phyloP scores from a whole-genome alignment of 202 grass and related monocot genomes.

The Dendrocalamus latiflorus region DNA sequence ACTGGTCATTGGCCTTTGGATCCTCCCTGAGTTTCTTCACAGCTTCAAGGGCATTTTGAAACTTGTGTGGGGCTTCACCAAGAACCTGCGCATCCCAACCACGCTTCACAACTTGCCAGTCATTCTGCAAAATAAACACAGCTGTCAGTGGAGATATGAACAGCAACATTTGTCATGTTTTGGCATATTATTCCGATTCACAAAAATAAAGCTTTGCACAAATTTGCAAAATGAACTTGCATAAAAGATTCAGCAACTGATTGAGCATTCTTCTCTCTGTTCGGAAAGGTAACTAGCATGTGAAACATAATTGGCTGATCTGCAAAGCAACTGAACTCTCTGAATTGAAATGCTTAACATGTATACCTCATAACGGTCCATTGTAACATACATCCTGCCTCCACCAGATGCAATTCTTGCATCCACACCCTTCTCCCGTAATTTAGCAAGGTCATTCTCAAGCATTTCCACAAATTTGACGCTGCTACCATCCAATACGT shows the following conservation, averaged over 20 bases:
- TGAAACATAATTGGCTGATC: neutral
- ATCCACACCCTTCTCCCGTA: slow-evolving; percentile 50
- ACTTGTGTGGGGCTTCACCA: slow-evolving; percentile 45
- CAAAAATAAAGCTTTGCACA: neutral
- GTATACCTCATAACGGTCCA: slow-evolving; percentile 59
- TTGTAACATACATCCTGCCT: slow-evolving; percentile 73
- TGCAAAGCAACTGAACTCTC: neutral
- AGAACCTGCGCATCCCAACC: slow-evolving; percentile 60
- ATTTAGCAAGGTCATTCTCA: slow-evolving; percentile 43
- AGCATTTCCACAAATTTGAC: slow-evolving; percentile 58
- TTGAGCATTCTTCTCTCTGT: neutral
- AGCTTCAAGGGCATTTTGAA: slow-evolving; percentile 39
- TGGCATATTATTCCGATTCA: neutral
- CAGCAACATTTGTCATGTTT: neutral
- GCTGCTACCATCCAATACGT: slow-evolving; percentile 62
- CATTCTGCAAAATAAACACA: slow-evolving; percentile 35
- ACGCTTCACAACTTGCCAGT: slow-evolving; percentile 61
- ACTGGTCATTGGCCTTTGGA: slow-evolving; percentile 52
- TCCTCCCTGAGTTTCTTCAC: slow-evolving; percentile 51
- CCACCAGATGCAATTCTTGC: slow-evolving; percentile 67
- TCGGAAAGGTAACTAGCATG: neutral
- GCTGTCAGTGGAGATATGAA: neutral
- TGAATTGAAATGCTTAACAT: neutral
- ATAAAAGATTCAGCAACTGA: neutral
- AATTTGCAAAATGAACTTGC: neutral